These are phyloP conservation scores for Tulasnella sp. DNA, from an alignment of 768 basidiomycete genomes.

Conservation along the genomic window DNA sequence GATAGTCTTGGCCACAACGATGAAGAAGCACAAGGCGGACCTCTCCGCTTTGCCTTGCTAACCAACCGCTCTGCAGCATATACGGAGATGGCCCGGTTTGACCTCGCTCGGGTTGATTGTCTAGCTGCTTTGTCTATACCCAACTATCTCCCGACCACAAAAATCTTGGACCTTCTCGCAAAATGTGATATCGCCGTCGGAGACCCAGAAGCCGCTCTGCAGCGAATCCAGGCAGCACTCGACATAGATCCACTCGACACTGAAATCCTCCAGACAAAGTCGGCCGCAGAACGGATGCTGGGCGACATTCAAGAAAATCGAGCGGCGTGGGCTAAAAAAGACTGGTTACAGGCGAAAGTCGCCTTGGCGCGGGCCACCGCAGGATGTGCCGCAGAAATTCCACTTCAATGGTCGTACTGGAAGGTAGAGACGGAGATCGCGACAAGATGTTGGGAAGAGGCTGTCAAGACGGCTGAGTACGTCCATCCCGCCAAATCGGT, in stretches of 20 bases:
- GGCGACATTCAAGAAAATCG: slow-evolving; percentile 55
- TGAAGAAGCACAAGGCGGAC: too few relatives aligned
- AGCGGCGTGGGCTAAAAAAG: slow-evolving; percentile 42
- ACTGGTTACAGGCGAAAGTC: slow-evolving; percentile 68
- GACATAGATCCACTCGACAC: slow-evolving; percentile 39
- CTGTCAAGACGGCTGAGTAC: slow-evolving; percentile 28
- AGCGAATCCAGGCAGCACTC: slow-evolving; percentile 52
- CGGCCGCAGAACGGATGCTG: slow-evolving; percentile 50
- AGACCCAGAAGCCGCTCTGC: slow-evolving; percentile 51
- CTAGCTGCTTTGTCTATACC: slow-evolving; percentile 62
- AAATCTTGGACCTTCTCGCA: slow-evolving; percentile 72
- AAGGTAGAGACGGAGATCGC: slow-evolving; percentile 66
- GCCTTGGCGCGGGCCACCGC: slow-evolving; percentile 51
- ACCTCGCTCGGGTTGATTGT: slow-evolving; percentile 64
- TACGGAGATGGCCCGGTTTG: slow-evolving; percentile 71
- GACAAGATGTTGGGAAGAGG: slow-evolving; percentile 61
- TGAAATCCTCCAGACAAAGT: slow-evolving; percentile 48
- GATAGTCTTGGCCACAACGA: too few relatives aligned
- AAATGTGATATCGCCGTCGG: slow-evolving; percentile 77
- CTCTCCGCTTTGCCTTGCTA: slow-evolving; percentile 23
- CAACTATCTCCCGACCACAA: slow-evolving; percentile 45
- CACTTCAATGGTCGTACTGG: slow-evolving; percentile 75
- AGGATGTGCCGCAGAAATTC: slow-evolving; percentile 68
- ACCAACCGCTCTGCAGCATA: slow-evolving; percentile 81
- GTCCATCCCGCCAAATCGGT: too few relatives aligned